These are phyloP conservation scores for Somion occarium DNA, from an alignment of 1,284 basidiomycete genomes.

Conservation along the genomic window DNA sequence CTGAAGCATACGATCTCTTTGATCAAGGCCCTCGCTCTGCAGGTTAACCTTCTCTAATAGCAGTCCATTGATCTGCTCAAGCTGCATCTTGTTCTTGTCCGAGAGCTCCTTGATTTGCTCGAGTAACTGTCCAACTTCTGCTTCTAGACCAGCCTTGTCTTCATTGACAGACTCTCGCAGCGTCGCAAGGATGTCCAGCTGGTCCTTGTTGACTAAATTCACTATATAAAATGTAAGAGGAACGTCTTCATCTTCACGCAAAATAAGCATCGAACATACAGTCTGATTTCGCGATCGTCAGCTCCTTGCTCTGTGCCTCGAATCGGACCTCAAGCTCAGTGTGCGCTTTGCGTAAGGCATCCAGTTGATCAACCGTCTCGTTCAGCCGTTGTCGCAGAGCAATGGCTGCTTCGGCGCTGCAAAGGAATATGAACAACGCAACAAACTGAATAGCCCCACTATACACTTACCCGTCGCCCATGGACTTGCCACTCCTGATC, in stretches of 20 bases:
- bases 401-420: slow-evolving; percentile 79
- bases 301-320: slow-evolving; percentile 62
- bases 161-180: slow-evolving; percentile 86
- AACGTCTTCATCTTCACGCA: neutral
- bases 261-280: slow-evolving; percentile 45
- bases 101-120: slow-evolving; percentile 67
- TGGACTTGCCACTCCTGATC: slow-evolving; percentile 79
- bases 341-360: slow-evolving; percentile 64
- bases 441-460: slow-evolving; percentile 9
- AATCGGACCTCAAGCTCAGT: slow-evolving; percentile 71
- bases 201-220: slow-evolving; percentile 80
- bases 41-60: slow-evolving; percentile 89
- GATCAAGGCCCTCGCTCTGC: slow-evolving; percentile 83
- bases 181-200: slow-evolving; percentile 76
- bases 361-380: slow-evolving; percentile 82
- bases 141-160: slow-evolving; percentile 77
- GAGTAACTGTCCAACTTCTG: slow-evolving; percentile 60
- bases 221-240: slow-evolving; percentile 41
- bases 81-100: slow-evolving; percentile 88
- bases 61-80: slow-evolving; percentile 85
- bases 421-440: neutral
- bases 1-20: slow-evolving; percentile 79
- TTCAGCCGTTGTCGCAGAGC: slow-evolving; percentile 85
- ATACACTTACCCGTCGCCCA: slow-evolving; percentile 71
- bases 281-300: slow-evolving; percentile 85